Conservation (phyloP, 2,329 filamentous ascomycete species). For the Neurospora sp. region DNA sequence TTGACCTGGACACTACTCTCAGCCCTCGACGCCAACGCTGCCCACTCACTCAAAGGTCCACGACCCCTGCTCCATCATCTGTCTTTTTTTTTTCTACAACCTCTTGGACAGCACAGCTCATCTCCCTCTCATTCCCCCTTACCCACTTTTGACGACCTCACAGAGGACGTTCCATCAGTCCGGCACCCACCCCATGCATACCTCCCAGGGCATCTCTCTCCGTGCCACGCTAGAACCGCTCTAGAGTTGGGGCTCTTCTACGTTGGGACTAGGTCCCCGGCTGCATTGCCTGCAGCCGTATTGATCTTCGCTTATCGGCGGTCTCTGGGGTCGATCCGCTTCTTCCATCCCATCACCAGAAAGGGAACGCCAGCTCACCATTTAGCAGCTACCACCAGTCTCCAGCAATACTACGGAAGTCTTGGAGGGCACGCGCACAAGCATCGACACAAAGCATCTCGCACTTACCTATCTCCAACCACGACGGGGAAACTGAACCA, state of each 20-base stretch:
- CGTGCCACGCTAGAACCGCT: neutral
- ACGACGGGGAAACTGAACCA: neutral
- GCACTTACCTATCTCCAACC: neutral
- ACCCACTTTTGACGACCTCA: neutral
- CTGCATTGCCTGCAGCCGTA: neutral
- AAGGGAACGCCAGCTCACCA: neutral
- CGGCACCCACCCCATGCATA: neutral
- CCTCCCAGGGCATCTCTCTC: neutral
- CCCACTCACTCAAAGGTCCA: neutral
- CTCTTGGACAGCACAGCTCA: neutral
- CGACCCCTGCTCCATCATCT: neutral
- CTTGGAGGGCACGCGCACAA: neutral
- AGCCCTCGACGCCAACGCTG: neutral
- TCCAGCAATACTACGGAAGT: neutral
- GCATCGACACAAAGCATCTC: neutral
- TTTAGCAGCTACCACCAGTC: neutral
- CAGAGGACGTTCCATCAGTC: neutral
- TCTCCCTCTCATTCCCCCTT: neutral
- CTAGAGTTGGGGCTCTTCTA: constrained; percentile 1
- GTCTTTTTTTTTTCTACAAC: neutral
- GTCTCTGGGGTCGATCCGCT: neutral
- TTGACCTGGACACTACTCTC: neutral
- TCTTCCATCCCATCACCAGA: neutral
- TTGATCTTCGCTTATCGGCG: neutral
- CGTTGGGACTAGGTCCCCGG: neutral